phyloP scores from a whole-genome alignment of 2,329 filamentous ascomycete species.

The Botrytis hyacinthi region DNA sequence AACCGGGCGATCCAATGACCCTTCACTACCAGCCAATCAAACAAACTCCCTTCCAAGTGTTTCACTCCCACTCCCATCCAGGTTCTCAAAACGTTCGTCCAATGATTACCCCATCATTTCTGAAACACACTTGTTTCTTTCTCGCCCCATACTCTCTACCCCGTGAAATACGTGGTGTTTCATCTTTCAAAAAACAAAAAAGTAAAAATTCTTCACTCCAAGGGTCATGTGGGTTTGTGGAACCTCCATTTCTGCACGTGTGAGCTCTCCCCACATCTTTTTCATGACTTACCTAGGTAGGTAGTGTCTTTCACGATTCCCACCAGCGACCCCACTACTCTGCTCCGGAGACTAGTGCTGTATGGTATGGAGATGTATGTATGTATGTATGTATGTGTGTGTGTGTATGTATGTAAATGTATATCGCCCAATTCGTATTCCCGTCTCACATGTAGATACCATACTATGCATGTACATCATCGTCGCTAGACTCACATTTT shows the following conservation, averaged over 20 bases:
- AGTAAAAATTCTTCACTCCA: neutral
- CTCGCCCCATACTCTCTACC: neutral
- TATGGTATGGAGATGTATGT: neutral
- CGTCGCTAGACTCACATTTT: neutral
- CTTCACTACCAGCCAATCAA: neutral
- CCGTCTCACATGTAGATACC: neutral
- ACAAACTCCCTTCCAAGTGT: neutral
- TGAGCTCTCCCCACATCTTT: neutral
- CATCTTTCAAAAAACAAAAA: neutral
- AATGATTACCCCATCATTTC: conserved; percentile 2
- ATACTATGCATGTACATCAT: conserved; percentile 9
- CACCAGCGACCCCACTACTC: neutral
- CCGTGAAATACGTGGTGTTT: conserved; percentile 18
- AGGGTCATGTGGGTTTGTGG: neutral
- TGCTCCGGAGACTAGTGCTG: neutral
- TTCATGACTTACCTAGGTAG: neutral
- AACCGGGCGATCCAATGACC: neutral
- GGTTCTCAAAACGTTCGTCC: neutral
- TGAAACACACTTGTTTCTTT: conserved; percentile 1
- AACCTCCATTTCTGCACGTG: neutral
- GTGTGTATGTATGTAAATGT: neutral
- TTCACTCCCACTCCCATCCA: neutral
- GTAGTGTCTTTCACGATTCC: neutral
- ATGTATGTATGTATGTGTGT: neutral
- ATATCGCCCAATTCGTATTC: neutral